A percentile compares a stretch with the other conserved stretches of the same genome.
Evolutionary conservation across 2,329 filamentous ascomycete genomes (phyloP).

Genomic region (Epichloe baconii): DNA sequence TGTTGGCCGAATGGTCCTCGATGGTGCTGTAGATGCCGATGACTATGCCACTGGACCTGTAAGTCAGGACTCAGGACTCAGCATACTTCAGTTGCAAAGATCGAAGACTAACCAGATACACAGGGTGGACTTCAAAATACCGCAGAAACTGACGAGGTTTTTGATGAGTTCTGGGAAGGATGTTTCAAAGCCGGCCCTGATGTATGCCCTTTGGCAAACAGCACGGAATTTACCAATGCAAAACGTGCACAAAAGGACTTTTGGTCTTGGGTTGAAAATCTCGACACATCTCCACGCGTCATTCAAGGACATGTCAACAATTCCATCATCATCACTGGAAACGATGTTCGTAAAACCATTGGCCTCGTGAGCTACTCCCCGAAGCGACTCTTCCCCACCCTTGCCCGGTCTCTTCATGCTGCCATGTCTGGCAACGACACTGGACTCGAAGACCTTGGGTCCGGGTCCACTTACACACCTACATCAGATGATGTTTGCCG

Average conservation of each 20-base stretch:
- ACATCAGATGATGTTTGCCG: slow-evolving; percentile 8
- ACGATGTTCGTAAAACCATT: slow-evolving; percentile 18
- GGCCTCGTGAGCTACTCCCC: slow-evolving; percentile 18
- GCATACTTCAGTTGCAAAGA: no score
- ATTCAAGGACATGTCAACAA: slow-evolving; percentile 6
- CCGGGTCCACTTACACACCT: background rate
- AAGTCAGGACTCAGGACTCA: background rate
- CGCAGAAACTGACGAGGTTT: slow-evolving; percentile 22
- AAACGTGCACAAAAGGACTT: slow-evolving; percentile 18
- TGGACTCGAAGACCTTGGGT: background rate
- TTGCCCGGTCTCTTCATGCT: slow-evolving; percentile 5
- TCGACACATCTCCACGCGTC: slow-evolving; percentile 15
- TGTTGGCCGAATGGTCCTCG: slow-evolving; percentile 27
- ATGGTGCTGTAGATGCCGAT: slow-evolving; percentile 22
- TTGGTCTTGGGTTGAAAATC: slow-evolving; percentile 13
- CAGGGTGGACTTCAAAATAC: slow-evolving; percentile 22
- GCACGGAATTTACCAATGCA: slow-evolving; percentile 8
- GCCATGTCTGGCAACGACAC: slow-evolving; percentile 10
- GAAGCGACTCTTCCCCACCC: slow-evolving; percentile 3
- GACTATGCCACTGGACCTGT: slow-evolving; percentile 18
- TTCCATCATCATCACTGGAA: slow-evolving; percentile 16
- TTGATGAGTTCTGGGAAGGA: slow-evolving; percentile 19
- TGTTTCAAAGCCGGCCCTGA: slow-evolving; percentile 18
- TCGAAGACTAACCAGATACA: background rate
- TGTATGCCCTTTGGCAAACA: slow-evolving; percentile 17